Percentiles rank a stretch among this genome's conserved stretches.
These are phyloP conservation scores for Nevesoporus exiguus DNA, from an alignment of 768 basidiomycete genomes.

Conservation along the genomic window DNA sequence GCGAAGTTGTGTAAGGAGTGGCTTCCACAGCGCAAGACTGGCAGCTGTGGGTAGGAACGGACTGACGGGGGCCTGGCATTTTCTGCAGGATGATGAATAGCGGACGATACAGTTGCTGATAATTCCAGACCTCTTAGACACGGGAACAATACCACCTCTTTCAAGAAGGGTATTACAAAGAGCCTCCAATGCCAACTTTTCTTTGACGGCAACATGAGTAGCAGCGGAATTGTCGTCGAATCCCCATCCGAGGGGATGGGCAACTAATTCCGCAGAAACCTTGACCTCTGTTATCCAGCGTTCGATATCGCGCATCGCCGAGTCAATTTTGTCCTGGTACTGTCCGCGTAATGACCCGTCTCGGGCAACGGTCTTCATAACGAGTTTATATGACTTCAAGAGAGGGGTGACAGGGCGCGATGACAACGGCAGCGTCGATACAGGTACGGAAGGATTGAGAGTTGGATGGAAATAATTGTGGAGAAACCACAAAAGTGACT, in stretches of 20 bases:
- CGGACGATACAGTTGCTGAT: neutral
- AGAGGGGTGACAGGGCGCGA: conserved; percentile 63
- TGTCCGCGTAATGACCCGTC: conserved; percentile 59
- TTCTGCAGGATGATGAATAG: conserved; percentile 41
- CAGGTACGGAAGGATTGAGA: conserved; percentile 48
- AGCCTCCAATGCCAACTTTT: conserved; percentile 63
- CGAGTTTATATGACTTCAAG: conserved; percentile 69
- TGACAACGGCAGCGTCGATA: conserved; percentile 29
- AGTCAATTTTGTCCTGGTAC: conserved; percentile 48
- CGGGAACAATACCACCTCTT: conserved; percentile 74
- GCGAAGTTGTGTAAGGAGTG: conserved; percentile 57
- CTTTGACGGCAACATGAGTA: conserved; percentile 48
- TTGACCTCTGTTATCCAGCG: conserved; percentile 76
- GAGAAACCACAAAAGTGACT: conserved; percentile 84
- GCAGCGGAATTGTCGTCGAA: conserved; percentile 24
- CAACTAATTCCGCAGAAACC: conserved; percentile 51
- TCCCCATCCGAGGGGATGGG: conserved; percentile 49
- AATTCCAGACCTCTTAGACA: conserved; percentile 70
- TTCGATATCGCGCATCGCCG: conserved; percentile 60
- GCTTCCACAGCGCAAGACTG: conserved; percentile 62
- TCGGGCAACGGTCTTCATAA: conserved; percentile 57
- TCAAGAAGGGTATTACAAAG: conserved; percentile 66
- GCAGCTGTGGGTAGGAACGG: conserved; percentile 47
- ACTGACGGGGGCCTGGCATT: conserved; percentile 43
- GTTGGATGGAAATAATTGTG: conserved; percentile 83